Evolutionary conservation across 2,329 filamentous ascomycete genomes (phyloP), one percentile per base, ranked within the genome.

Genomic region (Mycosphaerella sp.): DNA sequence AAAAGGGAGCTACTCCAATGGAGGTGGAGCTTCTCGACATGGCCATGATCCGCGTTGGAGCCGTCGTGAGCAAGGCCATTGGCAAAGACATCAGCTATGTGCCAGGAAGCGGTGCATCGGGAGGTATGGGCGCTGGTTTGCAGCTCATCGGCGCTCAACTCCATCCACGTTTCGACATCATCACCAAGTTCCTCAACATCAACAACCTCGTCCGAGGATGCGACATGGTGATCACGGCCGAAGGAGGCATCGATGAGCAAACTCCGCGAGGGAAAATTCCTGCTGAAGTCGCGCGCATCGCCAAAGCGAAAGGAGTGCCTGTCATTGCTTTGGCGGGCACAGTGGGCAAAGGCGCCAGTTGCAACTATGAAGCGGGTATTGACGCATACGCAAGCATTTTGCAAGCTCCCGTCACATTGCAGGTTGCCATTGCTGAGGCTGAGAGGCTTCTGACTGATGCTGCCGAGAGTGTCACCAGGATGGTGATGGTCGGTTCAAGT

Each of bases 211-310:
- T 79, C 47, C 68, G 71, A 12, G 61, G 71, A 25, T 76, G 73
- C 55, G 72, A 79, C 51, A 67, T 79, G 6, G 73, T 78, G 0
- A 67, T 79, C 55, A 79, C 76, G 0, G 76, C 75, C 1, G 77
- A 79, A 58, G 76, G 77, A 0, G 73, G 74, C 8, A 70, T 79
- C 13, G 77, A 79, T 55, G 69, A 71, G 41, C 76, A 79, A 55
- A 77, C 75, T 0, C 71, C 75, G 0, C 65, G 69, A 39, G 77
- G 76, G 2, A 79, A 79, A 59, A 77, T 79, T 55, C 76, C 77
- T 7, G 75, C 71, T 2, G 76, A 79, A 59, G 70, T 79, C 21
- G 76, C 75, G 8, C 65, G 69, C 46, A 68, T 74, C 8, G 76
- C 76, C 2, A 74, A 72, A 59, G 64, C 65, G 45, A 69, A 69